Conservation (phyloP, 1,139 yeast species). For the Taiozyma onychis region DNA sequence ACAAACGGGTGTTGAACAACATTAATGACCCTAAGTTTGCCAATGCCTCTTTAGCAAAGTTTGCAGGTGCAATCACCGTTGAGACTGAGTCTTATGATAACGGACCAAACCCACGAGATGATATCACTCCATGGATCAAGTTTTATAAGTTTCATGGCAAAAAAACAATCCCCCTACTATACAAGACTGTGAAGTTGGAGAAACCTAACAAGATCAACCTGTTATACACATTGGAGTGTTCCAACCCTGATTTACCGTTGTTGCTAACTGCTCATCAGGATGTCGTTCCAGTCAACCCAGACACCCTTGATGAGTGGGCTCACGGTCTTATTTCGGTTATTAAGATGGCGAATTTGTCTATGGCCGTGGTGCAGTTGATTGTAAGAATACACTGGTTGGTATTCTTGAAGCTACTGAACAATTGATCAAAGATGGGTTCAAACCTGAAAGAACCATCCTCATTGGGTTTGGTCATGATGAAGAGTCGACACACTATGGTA, state of each 20-base stretch:
- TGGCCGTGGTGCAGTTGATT: conserved; percentile 67
- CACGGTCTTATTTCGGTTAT: conserved; percentile 60
- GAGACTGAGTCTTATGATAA: conserved; percentile 37
- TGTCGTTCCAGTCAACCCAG: conserved; percentile 72
- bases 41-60: conserved; percentile 35
- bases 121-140: conserved; percentile 31
- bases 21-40: conserved; percentile 34
- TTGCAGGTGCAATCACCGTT: conserved; percentile 44
- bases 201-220: conserved; percentile 62
- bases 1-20: not conserved
- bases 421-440: conserved; percentile 33
- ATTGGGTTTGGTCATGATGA: conserved; percentile 62
- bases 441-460: conserved; percentile 46
- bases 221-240: conserved; percentile 66
- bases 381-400: conserved; percentile 53
- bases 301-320: conserved; percentile 54
- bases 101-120: conserved; percentile 34
- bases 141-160: conserved; percentile 48
- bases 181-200: conserved; percentile 42
- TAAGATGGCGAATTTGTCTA: conserved; percentile 45
- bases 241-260: conserved; percentile 47
- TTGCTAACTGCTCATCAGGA: conserved; percentile 77
- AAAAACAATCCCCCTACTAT: conserved; percentile 58
- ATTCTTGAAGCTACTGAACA: conserved; percentile 50
- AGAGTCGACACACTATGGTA: conserved; percentile 55